phyloP scores from a whole-genome alignment of 2,329 filamentous ascomycete species.

The Neonectria magnoliae region DNA sequence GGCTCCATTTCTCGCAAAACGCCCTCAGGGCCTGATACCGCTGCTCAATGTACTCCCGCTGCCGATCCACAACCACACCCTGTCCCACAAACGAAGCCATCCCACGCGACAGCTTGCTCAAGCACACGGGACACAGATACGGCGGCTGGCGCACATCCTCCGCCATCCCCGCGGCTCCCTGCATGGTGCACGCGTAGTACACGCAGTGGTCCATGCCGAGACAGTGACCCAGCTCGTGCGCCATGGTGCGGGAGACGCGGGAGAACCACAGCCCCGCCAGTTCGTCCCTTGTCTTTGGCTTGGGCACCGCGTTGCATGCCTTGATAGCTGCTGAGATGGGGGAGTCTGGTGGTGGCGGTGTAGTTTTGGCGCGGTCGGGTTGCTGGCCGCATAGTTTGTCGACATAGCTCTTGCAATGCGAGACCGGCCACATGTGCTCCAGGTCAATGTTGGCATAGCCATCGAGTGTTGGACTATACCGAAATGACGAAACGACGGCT shows the following conservation, averaged over 20 bases:
- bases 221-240: conserved; percentile 75
- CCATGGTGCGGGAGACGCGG: conserved; percentile 65
- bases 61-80: conserved; percentile 34
- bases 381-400: conserved; percentile 47
- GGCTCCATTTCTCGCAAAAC: conserved; percentile 54
- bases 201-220: conserved; percentile 73
- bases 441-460: conserved; percentile 50
- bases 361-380: background rate
- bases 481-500: conserved; percentile 68
- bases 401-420: conserved; percentile 66
- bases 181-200: conserved; percentile 73
- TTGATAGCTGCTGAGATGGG: conserved; percentile 51
- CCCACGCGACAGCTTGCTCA: conserved; percentile 59
- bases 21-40: conserved; percentile 51
- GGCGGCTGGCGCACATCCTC: conserved; percentile 72
- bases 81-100: background rate
- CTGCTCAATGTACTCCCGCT: conserved; percentile 39
- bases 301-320: conserved; percentile 31
- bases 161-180: conserved; percentile 63
- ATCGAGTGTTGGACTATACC: conserved; percentile 67
- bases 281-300: conserved; percentile 39
- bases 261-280: conserved; percentile 64
- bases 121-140: conserved; percentile 69
- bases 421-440: conserved; percentile 71
- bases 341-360: conserved; percentile 13